These are phyloP conservation scores for Candolleomyces aberdarensis DNA, from an alignment of 768 basidiomycete species.

Conservation along the genomic window DNA sequence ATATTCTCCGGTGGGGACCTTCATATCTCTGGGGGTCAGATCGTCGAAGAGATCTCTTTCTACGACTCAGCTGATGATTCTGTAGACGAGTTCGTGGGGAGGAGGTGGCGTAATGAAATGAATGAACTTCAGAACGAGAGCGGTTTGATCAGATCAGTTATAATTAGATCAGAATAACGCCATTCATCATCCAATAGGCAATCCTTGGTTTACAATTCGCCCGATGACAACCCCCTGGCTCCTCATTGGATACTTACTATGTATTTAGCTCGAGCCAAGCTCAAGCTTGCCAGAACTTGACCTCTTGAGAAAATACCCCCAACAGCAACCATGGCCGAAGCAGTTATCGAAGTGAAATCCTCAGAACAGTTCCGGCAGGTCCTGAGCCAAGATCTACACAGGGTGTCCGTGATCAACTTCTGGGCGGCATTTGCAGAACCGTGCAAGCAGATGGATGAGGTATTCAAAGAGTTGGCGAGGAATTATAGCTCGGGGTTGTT, in stretches of 20 bases:
- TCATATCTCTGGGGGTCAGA: no score
- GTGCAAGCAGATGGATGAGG: constrained; percentile 85
- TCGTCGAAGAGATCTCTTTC: no score
- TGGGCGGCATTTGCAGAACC: constrained; percentile 94
- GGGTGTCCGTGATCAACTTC: constrained; percentile 88
- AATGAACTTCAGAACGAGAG: no score
- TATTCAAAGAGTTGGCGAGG: constrained; percentile 68
- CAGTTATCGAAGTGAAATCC: constrained; percentile 43
- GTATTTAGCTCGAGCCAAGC: no score
- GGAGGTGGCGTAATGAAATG: no score
- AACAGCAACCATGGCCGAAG: no score
- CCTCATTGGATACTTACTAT: no score
- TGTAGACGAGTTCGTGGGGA: no score
- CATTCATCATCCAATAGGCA: not conserved
- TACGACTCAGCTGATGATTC: no score
- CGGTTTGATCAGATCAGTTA: no score
- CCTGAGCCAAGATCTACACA: constrained; percentile 71
- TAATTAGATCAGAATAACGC: not conserved
- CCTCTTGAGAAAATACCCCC: no score
- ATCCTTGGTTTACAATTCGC: not conserved
- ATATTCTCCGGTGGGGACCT: no score
- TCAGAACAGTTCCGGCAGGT: constrained; percentile 70
- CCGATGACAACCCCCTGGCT: not conserved
- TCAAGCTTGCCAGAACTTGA: not conserved
- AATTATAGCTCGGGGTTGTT: constrained; percentile 70